Conservation (phyloP, 768 basidiomycete species). For the Termitomyces sp. region DNA sequence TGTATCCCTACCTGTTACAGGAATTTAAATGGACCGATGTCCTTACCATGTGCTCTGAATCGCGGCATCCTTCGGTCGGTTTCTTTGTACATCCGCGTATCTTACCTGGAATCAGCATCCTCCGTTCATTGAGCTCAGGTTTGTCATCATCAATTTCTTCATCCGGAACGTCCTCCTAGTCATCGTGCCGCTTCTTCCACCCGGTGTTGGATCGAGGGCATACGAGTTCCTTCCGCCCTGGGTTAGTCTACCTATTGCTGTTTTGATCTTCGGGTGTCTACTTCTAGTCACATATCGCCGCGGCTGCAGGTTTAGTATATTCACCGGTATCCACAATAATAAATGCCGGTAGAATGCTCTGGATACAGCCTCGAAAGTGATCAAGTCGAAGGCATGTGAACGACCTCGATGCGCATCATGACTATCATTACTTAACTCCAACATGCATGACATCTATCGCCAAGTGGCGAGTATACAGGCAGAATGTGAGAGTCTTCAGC, state of each 20-base stretch:
- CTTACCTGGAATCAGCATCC: conserved; percentile 48
- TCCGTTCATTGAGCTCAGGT: conserved; percentile 42
- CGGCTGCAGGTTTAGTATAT: conserved; percentile 27
- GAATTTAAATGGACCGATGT: background rate
- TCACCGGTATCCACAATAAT: conserved; percentile 47
- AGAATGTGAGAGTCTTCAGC: background rate
- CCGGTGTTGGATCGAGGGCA: conserved; percentile 37
- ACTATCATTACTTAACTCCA: background rate
- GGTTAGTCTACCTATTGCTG: conserved; percentile 27
- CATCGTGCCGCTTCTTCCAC: conserved; percentile 50
- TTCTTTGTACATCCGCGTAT: conserved; percentile 46
- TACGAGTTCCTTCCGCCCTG: conserved; percentile 63
- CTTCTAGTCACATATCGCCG: conserved; percentile 19
- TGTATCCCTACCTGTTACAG: conserved; percentile 23
- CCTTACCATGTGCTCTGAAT: background rate
- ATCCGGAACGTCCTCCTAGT: conserved; percentile 49
- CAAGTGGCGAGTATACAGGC: background rate
- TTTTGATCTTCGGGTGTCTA: conserved; percentile 23
- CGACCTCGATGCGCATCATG: background rate
- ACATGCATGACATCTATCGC: background rate
- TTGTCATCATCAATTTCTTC: conserved; percentile 42
- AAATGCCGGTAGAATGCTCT: conserved; percentile 37
- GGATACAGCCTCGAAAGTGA: conserved; percentile 40
- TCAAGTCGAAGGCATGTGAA: background rate
- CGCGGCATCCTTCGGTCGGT: conserved; percentile 47